phyloP scores from a whole-genome alignment of 257 asterid species.

The Coffea eugenioides region DNA sequence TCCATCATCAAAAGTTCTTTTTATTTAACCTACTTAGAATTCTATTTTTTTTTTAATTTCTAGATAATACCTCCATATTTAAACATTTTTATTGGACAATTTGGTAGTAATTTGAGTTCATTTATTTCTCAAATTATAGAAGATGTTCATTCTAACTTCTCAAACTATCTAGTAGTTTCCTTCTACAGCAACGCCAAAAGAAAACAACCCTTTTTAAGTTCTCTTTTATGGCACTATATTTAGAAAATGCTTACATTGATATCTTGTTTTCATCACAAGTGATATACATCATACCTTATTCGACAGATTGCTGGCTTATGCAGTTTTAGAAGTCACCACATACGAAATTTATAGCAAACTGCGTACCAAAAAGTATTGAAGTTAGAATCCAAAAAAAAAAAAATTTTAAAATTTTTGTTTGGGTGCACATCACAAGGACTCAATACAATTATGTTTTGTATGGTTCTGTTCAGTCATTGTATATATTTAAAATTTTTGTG shows the following conservation, averaged over 20 bases:
- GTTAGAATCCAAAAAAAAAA: background rate
- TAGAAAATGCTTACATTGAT: background rate
- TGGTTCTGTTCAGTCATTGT: too few species aligned
- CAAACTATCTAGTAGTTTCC: background rate
- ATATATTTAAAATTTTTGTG: too few species aligned
- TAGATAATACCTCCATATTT: background rate
- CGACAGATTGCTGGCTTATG: background rate
- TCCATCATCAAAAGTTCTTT: background rate
- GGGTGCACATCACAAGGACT: too few species aligned
- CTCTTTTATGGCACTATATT: background rate
- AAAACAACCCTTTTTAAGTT: background rate
- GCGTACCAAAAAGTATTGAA: background rate
- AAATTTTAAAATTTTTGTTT: too few species aligned
- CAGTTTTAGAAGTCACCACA: background rate
- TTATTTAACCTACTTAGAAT: too few species aligned
- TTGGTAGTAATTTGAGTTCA: background rate
- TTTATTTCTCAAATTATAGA: background rate
- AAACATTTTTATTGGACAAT: background rate
- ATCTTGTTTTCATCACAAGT: background rate
- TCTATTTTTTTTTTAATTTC: background rate
- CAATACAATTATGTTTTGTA: too few species aligned
- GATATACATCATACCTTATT: background rate
- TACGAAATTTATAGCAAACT: background rate
- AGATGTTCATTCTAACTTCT: background rate
- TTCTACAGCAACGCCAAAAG: background rate